Conservation (phyloP, 2,329 filamentous ascomycete species). For the Domatiomyces globalis region DNA sequence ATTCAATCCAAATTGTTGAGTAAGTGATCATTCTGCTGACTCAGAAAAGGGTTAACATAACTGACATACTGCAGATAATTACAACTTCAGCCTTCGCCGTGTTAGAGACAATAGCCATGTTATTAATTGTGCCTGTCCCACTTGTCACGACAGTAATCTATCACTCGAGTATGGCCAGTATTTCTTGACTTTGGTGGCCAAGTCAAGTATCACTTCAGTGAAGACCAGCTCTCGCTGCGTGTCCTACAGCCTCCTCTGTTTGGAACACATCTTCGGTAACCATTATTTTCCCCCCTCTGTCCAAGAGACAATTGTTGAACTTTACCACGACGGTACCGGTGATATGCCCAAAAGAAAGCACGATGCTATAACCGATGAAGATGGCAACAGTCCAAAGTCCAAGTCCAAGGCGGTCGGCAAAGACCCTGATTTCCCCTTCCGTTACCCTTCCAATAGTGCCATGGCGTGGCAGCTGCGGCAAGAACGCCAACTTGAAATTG, state of each 20-base stretch:
- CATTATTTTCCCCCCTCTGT: not conserved
- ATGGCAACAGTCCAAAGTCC: not conserved
- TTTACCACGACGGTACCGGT: not conserved
- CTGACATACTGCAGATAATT: not conserved
- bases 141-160: not conserved
- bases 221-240: not conserved
- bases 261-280: not conserved
- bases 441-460: not conserved
- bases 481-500: conserved; percentile 2
- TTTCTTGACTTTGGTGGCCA: not conserved
- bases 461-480: not conserved
- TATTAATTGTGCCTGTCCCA: not conserved
- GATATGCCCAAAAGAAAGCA: not conserved
- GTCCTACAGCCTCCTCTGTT: not conserved
- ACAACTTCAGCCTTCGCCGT: not conserved
- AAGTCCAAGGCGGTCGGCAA: not conserved
- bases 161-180: not conserved
- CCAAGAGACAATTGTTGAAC: not conserved
- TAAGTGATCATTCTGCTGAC: not conserved
- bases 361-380: not conserved
- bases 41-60: not conserved
- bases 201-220: not conserved
- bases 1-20: not conserved
- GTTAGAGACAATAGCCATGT: not conserved
- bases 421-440: not conserved